Evolutionary conservation across 2,329 filamentous ascomycete species (phyloP), one percentile per base, ranked within the genome.

Genomic region (Rachicladosporium sp.): DNA sequence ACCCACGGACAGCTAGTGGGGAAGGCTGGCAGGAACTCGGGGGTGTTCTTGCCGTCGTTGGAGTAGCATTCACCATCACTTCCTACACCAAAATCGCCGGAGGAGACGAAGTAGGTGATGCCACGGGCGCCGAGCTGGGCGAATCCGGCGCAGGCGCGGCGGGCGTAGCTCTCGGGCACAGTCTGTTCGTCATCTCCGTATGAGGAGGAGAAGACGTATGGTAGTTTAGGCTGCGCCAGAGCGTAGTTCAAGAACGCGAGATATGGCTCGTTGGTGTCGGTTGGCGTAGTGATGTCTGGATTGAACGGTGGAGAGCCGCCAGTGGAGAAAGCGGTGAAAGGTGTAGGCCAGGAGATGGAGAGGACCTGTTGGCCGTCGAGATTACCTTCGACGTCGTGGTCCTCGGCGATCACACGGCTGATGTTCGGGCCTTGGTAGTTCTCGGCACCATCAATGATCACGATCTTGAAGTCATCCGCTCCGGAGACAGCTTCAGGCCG

Each of bases 131-230:
- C 78, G 27, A 82, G 73, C 49, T 80, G 40, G 33, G 71, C 74
- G 49, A 80, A 77, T 46, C 76, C 65, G 45, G 72, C 68, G 63
- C 79, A 83, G 9, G 79, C 74, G 37, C 70, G 68, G 35, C 65
- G 63, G 11, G 75, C 74, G 51, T 81, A 84, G 8, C 70, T 68
- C 2, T 62, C 51, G 0, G 79, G 78, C 0, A 83, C 64, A 3
- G 68, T 70, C 54, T 80, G 73, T 58, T 83, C 80, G 38, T 75
- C 69, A 44, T 82, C 77, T 35, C 76, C 78, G 54, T 83, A 83
- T 0, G 76, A 80, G 9, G 73, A 76, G 38, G 68, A 73, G 50
- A 83, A 70, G 10, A 77, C 71, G 35, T 75, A 69, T 0, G 80
- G 78, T 2, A 83, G 63, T 11, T 72, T 55, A 0, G 58, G 50